Evolutionary conservation across 768 basidiomycete species (phyloP), one percentile per base, ranked within the genome.

Genomic region (Mycena vulgaris): DNA sequence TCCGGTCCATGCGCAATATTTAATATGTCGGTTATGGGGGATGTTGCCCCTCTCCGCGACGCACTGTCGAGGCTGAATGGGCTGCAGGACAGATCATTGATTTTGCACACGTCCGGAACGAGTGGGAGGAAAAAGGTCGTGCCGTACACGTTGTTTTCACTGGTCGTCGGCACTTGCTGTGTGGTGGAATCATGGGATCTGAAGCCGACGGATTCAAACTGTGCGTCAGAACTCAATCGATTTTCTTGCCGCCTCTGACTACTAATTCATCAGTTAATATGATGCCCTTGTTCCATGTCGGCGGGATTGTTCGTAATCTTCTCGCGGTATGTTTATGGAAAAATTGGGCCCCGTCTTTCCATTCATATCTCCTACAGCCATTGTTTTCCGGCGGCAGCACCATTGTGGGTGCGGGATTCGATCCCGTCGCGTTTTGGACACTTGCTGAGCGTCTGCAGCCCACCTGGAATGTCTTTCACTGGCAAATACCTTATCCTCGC

Each of bases 261-360:
- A 17, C 17, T 45, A 8, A 17, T 45, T 16, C 9, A 45, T 19
- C 65, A 83, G 83, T 83, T 58, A 83, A 83, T 56, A 80, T 87
- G 80, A 88, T 87, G 89, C 89, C 89, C 45, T 81, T 88, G 28
- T 89, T 89, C 80, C 88, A 89, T 69, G 88, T 90, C 40, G 89
- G 89, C 35, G 89, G 89, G 21, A 86, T 90, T 51, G 85, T 89
- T 40, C 85, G 87, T 49, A 89, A 88, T 74, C 80, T 90, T 14
- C 80, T 89, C 27, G 86, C 89, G 9, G 70, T 68, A 42, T 19
- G 70, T 64, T n/a, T 14, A 5, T 21, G 9, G 21, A 45, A 17
- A 8, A 45, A 9, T 21, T 45, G 7, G 5, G 10, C 9, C 9
- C 13, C 21, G 19, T 21, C 19, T 37, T 37, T 37, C 35, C 7